Evolutionary conservation across 768 basidiomycete species (phyloP), one percentile per base, ranked within the genome.

Genomic region (Chalciporus pseudorubinellus): DNA sequence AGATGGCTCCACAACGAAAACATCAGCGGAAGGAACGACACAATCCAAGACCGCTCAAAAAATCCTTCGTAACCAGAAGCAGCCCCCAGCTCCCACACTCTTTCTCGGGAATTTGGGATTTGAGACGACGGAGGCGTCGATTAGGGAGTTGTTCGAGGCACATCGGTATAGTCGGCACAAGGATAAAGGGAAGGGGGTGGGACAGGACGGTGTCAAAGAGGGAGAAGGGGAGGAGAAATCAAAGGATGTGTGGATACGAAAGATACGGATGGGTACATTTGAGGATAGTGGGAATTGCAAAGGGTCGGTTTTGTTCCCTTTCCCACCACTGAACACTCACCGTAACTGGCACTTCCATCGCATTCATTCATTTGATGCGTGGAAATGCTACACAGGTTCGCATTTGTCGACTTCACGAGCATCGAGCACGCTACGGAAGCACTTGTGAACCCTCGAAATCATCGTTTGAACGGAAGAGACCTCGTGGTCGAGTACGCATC

Each of bases 261-360:
- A 92, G 65, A 73, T 99, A 24, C 83, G 95, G 6, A 80, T 99
- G 81, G 94, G 93, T 4, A 95, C 94, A 16, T 99, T 99, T 58
- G 93, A 98, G 66, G 95, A 99, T 68, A 89, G 83, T 44, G 97
- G 95, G 9, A 71, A 82, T 47, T 98, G 95, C 73, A 99, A 98
- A 77, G 95, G 95, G 95, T 97, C 43, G 40, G 63, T 53, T 16
- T 63, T n/a, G n/a, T n/a, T n/a, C n/a, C 24, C 3, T 41, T 21
- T 31, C 21, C 12, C n/a, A n/a, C n/a, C n/a, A n/a, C n/a, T n/a
- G n/a, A n/a, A n/a, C n/a, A n/a, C n/a, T n/a, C n/a, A n/a, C n/a
- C n/a, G n/a, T n/a, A n/a, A n/a, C n/a, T n/a, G n/a, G n/a, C n/a
- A n/a, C n/a, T n/a, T 19, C 24, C 34, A 54, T 10, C 34, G 34